Evolutionary conservation across 2,329 filamentous ascomycete species (phyloP), one percentile per base, ranked within the genome.

Genomic region (Zopfia rhizophila): DNA sequence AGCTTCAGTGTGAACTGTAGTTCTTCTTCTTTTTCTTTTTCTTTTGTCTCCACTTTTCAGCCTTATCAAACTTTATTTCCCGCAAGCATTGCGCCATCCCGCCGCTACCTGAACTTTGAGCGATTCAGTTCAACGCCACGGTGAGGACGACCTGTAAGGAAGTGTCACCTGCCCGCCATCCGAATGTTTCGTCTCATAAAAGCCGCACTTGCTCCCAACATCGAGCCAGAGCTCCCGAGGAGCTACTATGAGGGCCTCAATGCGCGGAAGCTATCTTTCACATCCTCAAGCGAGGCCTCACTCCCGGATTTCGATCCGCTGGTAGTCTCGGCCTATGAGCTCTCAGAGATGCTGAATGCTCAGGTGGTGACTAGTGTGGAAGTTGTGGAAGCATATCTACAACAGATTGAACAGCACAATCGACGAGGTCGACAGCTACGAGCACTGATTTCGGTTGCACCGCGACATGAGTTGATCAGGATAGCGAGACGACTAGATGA

Each of bases 401-500:
- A 60, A 11, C 61, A 69, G 28, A 71, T 70, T 38, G 66, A 68
- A 25, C 44, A 63, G 38, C 68, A 71, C 38, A 71, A 71, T 47
- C 56, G 67, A 35, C 56, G 63, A 50, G 68, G 68, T 6, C 51
- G 68, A 10, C 66, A 71, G 37, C 38, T 71, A 25, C 52, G 64
- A 27, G 73, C 73, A 5, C 39, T 75, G 39, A 72, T 75, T 17
- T 69, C 66, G 2, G 61, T 72, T 2, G 69, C 71, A 19, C 73
- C 74, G 7, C 61, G 59, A 45, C 61, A 72, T 41, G 55, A 69
- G 22, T 53, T 72, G 7, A 31, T 76, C 11, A 60, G 60, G 25
- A 65, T 61, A 44, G 75, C 75, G 8, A 63, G 58, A 25, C 52
- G 59, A n/a, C 59, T 77, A 13, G 74, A 77, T 38, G 58, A 69